phyloP scores from a whole-genome alignment of 345 rosid species.

The Citrus mangshanensis region DNA sequence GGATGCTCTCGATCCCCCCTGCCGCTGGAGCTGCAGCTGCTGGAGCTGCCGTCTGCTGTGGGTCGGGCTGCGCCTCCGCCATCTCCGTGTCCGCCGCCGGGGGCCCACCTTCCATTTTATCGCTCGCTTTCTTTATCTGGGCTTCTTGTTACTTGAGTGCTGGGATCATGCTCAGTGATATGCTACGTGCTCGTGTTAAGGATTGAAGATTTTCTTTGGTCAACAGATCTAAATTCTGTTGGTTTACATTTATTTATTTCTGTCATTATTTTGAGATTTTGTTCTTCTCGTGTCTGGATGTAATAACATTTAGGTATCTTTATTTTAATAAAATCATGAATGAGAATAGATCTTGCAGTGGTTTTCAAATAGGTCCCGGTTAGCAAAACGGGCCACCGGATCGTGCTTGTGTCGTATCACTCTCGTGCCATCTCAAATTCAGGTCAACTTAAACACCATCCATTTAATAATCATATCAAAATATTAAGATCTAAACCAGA shows the following conservation, averaged over 20 bases:
- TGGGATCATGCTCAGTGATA: not conserved
- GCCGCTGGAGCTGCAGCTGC: constrained; percentile 22
- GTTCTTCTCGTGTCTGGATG: not conserved
- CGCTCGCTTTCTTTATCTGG: not conserved
- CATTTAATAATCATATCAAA: too few relatives aligned
- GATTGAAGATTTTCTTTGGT: not conserved
- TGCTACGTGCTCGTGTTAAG: not conserved
- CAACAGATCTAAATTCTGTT: not conserved
- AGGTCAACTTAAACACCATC: fast-evolving
- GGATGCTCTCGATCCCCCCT: constrained; percentile 67
- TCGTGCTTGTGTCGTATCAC: too few relatives aligned
- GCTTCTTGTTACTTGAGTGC: not conserved
- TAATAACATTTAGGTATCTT: not conserved
- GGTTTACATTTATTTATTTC: not conserved
- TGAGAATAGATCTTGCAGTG: too few relatives aligned
- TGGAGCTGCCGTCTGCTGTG: constrained; percentile 21
- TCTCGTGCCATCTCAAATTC: too few relatives aligned
- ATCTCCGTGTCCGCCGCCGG: constrained; percentile 73
- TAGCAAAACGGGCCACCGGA: too few relatives aligned
- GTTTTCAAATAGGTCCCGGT: not conserved
- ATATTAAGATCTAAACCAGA: too few relatives aligned
- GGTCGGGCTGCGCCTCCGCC: constrained; percentile 52
- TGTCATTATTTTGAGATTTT: not conserved
- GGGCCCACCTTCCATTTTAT: constrained; percentile 19
- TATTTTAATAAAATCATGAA: not conserved